A percentile compares a stretch with the other conserved stretches of the same genome.
Evolutionary conservation across 805 yeast species (phyloP).

Genomic region (Saccharomycopsis synnaedendra): DNA sequence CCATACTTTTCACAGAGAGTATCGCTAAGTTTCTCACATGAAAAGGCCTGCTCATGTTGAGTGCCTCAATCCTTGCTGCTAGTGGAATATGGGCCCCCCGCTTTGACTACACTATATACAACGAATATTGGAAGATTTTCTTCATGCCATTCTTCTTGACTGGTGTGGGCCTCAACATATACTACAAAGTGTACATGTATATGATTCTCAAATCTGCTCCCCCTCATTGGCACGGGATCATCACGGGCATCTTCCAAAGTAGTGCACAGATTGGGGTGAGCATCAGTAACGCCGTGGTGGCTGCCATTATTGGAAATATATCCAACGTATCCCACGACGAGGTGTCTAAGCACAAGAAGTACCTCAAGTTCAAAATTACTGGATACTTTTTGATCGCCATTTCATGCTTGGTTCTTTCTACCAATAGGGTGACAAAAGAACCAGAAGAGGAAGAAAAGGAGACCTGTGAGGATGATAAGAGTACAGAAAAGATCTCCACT

Average conservation of each 20-base stretch:
- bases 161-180: constrained; percentile 23
- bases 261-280: constrained; percentile 25
- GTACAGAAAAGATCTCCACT: no score
- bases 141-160: constrained; percentile 16
- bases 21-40: background rate
- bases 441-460: no score
- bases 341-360: no score
- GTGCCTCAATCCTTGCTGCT: background rate
- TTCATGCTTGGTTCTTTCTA: no score
- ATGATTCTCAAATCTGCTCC: constrained; percentile 26
- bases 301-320: constrained; percentile 21
- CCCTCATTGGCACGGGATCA: constrained; percentile 27
- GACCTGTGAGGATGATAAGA: no score
- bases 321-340: no score
- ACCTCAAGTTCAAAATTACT: no score
- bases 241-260: constrained; percentile 27
- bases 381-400: no score
- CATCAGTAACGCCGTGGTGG: constrained; percentile 21
- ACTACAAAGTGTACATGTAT: constrained; percentile 25
- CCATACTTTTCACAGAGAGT: background rate
- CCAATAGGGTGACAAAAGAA: no score
- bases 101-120: background rate
- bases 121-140: constrained; percentile 8
- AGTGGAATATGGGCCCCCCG: constrained; percentile 6
- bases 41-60: background rate